Evolutionary conservation across 305 asterid genomes (phyloP).

Genomic region (Ilex paraguariensis): DNA sequence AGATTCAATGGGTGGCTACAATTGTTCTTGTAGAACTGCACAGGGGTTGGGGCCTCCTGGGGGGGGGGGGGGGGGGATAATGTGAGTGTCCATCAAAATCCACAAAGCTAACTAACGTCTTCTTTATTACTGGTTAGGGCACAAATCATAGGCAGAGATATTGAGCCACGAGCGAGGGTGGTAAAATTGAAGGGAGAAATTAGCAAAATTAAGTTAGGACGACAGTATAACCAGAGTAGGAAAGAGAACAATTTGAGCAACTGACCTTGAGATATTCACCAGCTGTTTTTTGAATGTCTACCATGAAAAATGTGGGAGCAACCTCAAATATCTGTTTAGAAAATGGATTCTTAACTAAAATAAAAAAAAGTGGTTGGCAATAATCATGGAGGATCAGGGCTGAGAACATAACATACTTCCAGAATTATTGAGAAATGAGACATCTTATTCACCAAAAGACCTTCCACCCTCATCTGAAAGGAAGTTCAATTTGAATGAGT

Average conservation of each 20-base stretch:
- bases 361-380: conserved; percentile 6
- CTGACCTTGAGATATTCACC: conserved; percentile 82
- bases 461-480: too few species aligned
- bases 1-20: conserved; percentile 63
- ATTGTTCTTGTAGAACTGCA: conserved; percentile 89
- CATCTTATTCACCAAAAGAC: conserved; percentile 65
- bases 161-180: too few species aligned
- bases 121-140: neutral
- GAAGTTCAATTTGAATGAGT: conserved; percentile 10
- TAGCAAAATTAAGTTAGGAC: too few species aligned
- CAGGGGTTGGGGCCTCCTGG: too few species aligned
- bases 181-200: too few species aligned
- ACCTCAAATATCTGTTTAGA: conserved; percentile 69
- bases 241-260: neutral
- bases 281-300: conserved; percentile 85
- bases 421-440: conserved; percentile 83
- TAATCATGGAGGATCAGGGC: neutral
- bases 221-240: neutral
- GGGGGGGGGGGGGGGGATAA: conserved; percentile 4
- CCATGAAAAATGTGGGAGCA: conserved; percentile 90
- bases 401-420: conserved; percentile 58
- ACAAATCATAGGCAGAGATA: neutral
- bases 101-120: neutral
- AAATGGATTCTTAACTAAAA: conserved; percentile 6
- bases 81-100: neutral